A percentile compares a stretch with the other conserved stretches of the same genome.
phyloP scores from a whole-genome alignment of 805 yeast species.

The Starmerella bacillaris region DNA sequence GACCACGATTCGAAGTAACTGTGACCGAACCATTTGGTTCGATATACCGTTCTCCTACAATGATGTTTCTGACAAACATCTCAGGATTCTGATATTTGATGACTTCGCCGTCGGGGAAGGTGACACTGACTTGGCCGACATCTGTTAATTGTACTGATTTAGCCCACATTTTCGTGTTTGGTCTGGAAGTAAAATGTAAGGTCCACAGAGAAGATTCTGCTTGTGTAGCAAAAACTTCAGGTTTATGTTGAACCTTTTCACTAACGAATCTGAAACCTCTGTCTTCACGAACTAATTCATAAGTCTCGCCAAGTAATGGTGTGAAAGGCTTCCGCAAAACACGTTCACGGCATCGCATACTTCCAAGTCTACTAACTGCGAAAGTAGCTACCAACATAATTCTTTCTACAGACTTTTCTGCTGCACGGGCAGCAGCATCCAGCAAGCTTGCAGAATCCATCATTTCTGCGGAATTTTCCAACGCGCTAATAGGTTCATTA shows the following conservation, averaged over 20 bases:
- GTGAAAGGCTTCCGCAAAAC: constrained; percentile 80
- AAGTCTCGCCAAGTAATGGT: constrained; percentile 87
- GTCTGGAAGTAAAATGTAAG: constrained; percentile 25
- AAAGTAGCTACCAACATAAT: constrained; percentile 54
- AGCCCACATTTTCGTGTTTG: constrained; percentile 83
- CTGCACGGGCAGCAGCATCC: constrained; percentile 37
- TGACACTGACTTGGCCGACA: constrained; percentile 47
- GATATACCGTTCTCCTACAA: constrained; percentile 87
- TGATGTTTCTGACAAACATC: constrained; percentile 61
- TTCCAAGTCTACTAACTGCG: constrained; percentile 58
- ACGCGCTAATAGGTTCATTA: constrained; percentile 74
- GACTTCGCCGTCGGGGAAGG: constrained; percentile 43
- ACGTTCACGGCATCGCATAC: constrained; percentile 56
- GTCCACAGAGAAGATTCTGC: constrained; percentile 60
- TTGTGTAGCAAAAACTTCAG: constrained; percentile 65
- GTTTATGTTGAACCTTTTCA: constrained; percentile 80
- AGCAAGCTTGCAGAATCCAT: constrained; percentile 59
- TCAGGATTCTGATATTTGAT: constrained; percentile 73
- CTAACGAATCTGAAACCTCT: constrained; percentile 52
- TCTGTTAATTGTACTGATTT: constrained; percentile 71
- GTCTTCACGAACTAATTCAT: constrained; percentile 73
- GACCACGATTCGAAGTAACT: constrained; percentile 39
- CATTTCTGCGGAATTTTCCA: constrained; percentile 64
- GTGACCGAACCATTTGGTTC: constrained; percentile 65
- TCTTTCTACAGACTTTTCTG: constrained; percentile 36